Evolutionary conservation across 805 yeast species (phyloP), one percentile per base, ranked within the genome.

Genomic region (Danielia oregonensis): DNA sequence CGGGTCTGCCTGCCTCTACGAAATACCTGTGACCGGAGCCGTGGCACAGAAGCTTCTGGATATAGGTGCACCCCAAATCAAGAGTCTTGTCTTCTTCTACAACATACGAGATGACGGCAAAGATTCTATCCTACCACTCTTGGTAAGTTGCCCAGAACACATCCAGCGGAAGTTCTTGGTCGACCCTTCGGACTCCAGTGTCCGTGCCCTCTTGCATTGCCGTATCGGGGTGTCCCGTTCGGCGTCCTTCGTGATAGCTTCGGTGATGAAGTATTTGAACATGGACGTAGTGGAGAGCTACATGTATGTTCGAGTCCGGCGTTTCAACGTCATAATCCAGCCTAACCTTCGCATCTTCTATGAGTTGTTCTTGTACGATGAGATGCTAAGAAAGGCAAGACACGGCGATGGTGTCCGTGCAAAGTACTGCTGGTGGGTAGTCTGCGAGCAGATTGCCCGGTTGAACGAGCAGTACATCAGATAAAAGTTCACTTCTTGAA

Each of bases 331-430:
- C 35, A 71, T 58, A 4, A 56, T 52, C 5, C 74, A 60, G 29
- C 71, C 46, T 4, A 72, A 43, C n/a, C 63, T 57, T 42, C 68
- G 66, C 27, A 70, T 63, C 40, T 68, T 68, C 34, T 43, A 39
- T 30, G 44, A 37, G 25, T 33, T 44, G 30, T 45, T 37, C 28
- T 43, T 47, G 18, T 38, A 31, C 34, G 51, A 36, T 42, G 44
- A 45, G 17, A 48, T 48, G 25, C 44, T 37, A 37, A 44, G 40
- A n/a, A 44, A 33, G 29, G 32, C 43, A 5, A 24, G 18, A 29
- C 37, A 39, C 17, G 42, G 29, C 11, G 32, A 22, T 5, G 25
- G 17, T n/a, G 11, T 22, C 14, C 24, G 28, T 13, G 18, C 23
- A 16, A 31, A 30, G 29, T 35, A 27, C 14, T 39, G 41, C 26